Evolutionary conservation across 2,329 filamentous ascomycete species (phyloP), one percentile per base, ranked within the genome.

Genomic region (Cladosporium sp.): DNA sequence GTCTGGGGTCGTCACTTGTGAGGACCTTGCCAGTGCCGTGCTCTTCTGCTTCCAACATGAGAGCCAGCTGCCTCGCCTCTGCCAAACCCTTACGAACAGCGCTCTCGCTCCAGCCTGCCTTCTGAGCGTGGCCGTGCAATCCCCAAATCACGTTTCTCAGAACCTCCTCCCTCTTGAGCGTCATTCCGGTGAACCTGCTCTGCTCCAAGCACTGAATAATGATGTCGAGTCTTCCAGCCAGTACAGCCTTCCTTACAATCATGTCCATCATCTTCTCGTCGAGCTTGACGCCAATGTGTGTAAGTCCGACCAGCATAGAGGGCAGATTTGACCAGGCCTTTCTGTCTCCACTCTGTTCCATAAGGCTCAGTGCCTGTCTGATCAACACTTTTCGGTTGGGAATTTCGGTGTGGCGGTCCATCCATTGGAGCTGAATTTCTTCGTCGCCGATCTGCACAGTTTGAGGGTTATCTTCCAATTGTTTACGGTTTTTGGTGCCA

Each of bases 401-500:
- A 42, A 73, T 67, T 15, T 73, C 69, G 2, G 43, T 66, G 5
- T 59, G 47, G 15, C 66, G 64, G 58, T 74, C 63, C 7, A 76
- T 64, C 58, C 70, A 73, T 56, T 67, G 52, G 1, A 76, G 66
- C 2, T 67, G 61, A 19, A 74, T 65, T n/a, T 75, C 73, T 55
- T 76, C 72, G 17, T 67, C 69, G 62, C 75, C 76, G 25, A 80
- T 63, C 1, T 70, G 72, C 39, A 75, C 73, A 34, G 74, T 73
- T 38, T 76, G 70, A 34, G 77, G 76, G 58, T 78, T 72, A 59
- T 73, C 73, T 51, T 74, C 69, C 37, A 81, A 73, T 39, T 72
- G 71, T 45, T 74, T 66, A n/a, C 69, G 68, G 68, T 75, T 70
- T 37, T 75, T 72, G 17, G 69, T 60, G 47, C 67, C 66, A 70